Conservation (phyloP, 2,329 filamentous ascomycete species). For the Rosellinia necatrix region DNA sequence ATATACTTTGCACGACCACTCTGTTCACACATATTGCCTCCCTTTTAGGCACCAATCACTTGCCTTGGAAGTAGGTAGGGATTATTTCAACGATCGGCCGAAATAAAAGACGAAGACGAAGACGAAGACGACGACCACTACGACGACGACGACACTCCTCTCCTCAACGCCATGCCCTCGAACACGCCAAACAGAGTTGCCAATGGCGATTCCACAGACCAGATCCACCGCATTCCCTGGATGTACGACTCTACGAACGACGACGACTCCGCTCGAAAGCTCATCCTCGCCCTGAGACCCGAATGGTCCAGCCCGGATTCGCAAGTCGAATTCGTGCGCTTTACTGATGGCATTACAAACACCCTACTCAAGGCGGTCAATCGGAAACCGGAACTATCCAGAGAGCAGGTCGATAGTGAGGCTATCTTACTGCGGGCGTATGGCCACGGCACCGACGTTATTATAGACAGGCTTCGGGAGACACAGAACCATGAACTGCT, state of each 20-base stretch:
- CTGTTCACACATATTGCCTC: neutral
- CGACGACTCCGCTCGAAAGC: slow-evolving; percentile 75
- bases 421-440: slow-evolving; percentile 91
- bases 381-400: slow-evolving; percentile 63
- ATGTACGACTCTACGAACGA: slow-evolving; percentile 79
- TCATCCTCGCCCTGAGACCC: slow-evolving; percentile 79
- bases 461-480: slow-evolving; percentile 93
- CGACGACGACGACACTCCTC: neutral
- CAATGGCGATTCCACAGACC: slow-evolving; percentile 42
- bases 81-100: neutral
- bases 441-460: slow-evolving; percentile 88
- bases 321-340: slow-evolving; percentile 82
- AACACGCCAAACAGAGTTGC: slow-evolving; percentile 26
- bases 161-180: slow-evolving; percentile 31
- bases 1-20: neutral
- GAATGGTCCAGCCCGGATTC: slow-evolving; percentile 79
- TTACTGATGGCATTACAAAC: slow-evolving; percentile 98
- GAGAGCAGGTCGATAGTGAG: slow-evolving; percentile 68
- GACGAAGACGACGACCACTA: neutral
- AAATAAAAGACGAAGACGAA: neutral
- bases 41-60: neutral
- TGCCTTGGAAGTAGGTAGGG: neutral
- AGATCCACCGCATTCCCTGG: slow-evolving; percentile 70
- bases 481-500: slow-evolving; percentile 82
- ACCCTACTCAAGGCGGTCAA: slow-evolving; percentile 83